These are phyloP conservation scores for Diplodia mutila DNA, from an alignment of 2,329 filamentous ascomycete species.

Conservation along the genomic window DNA sequence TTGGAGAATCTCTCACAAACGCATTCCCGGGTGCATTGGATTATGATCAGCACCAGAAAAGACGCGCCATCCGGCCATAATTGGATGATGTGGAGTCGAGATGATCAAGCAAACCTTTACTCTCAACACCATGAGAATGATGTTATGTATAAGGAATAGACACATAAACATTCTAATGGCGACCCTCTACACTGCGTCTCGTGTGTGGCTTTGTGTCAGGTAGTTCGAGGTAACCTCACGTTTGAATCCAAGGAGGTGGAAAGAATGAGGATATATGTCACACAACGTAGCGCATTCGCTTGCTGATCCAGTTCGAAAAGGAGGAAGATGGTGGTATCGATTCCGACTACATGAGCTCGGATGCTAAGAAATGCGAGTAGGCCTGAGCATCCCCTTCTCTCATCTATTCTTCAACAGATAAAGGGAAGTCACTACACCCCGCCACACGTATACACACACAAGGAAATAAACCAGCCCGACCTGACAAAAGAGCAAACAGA, in stretches of 20 bases:
- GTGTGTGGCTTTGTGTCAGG: too few species aligned
- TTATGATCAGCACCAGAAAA: too few species aligned
- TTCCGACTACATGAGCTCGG: background rate
- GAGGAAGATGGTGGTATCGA: slow-evolving; percentile 7
- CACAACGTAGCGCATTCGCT: background rate
- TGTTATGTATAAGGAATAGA: too few species aligned
- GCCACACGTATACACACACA: background rate
- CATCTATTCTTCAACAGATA: background rate
- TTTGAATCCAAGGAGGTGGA: too few species aligned
- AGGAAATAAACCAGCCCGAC: background rate
- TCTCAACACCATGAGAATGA: too few species aligned
- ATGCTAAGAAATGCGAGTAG: background rate
- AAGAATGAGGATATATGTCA: background rate
- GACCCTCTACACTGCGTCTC: too few species aligned
- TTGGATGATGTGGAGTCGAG: too few species aligned
- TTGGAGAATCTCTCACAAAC: background rate
- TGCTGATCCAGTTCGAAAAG: background rate
- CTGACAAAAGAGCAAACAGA: background rate
- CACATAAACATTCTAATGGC: too few species aligned
- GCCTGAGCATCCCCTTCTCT: slow-evolving; percentile 4
- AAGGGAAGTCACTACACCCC: background rate
- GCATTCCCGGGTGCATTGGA: too few species aligned
- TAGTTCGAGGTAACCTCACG: too few species aligned
- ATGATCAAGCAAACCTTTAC: too few species aligned
- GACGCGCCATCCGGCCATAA: too few species aligned